Percentiles rank a stretch among this genome's conserved stretches.
These are phyloP conservation scores for Serendipita sp. DNA, from an alignment of 768 basidiomycete genomes.

Conservation along the genomic window DNA sequence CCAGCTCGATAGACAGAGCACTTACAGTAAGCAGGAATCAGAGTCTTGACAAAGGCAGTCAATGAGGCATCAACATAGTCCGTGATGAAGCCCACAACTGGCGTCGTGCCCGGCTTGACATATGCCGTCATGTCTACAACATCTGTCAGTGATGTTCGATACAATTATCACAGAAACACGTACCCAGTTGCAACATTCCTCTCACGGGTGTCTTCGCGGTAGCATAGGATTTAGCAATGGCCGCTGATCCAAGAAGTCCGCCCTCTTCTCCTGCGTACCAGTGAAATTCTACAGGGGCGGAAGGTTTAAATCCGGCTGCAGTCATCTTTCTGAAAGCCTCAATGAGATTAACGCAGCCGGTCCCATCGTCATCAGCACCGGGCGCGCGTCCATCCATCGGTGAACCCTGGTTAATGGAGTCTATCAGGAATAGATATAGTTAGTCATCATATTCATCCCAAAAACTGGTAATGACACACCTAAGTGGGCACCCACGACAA, in stretches of 20 bases:
- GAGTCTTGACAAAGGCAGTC: not conserved
- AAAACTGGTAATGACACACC: not conserved
- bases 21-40: not conserved
- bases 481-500: slow-evolving; percentile 13
- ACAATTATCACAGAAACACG: slow-evolving; percentile 14
- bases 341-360: slow-evolving; percentile 62
- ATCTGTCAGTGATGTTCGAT: not conserved
- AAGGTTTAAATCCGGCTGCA: slow-evolving; percentile 49
- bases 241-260: slow-evolving; percentile 67
- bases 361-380: slow-evolving; percentile 53
- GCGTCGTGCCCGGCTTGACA: slow-evolving; percentile 30
- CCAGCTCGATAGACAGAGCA: not conserved
- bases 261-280: slow-evolving; percentile 79
- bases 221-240: slow-evolving; percentile 35
- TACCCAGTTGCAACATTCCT: slow-evolving; percentile 33
- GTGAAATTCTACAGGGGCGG: slow-evolving; percentile 57
- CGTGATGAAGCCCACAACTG: slow-evolving; percentile 22
- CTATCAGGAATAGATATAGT: not conserved
- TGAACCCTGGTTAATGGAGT: not conserved
- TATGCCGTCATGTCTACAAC: slow-evolving; percentile 17
- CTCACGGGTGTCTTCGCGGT: slow-evolving; percentile 27
- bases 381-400: slow-evolving; percentile 30
- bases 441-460: not conserved
- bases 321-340: slow-evolving; percentile 62
- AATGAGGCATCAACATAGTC: slow-evolving; percentile 22